Base-by-base conservation (phyloP, 257 asterid species). In the Solanum appendiculatum region DNA sequence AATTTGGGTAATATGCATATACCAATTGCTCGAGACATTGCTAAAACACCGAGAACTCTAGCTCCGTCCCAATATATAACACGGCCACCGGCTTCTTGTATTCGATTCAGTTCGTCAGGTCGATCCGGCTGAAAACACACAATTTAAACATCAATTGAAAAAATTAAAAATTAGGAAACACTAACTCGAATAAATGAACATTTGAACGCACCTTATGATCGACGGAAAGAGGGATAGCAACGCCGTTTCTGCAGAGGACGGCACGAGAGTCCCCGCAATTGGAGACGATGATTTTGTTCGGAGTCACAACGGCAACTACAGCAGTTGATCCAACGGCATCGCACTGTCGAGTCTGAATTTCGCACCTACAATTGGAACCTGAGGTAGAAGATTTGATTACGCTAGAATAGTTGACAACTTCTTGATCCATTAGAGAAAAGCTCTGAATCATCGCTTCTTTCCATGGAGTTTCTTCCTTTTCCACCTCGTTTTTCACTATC, bases 251-350 rank as follows among this genome's bases (percentile, higher is more conserved):
- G 87, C 98, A 93, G 2, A 97, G 97, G 1, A 97, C 98, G 15
- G 99, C 99, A 8, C 99, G 98, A 14, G 99, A 97, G 84, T 97
- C 99, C 5, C 99, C 99, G 69, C 99, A 96, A 64, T 97, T 97
- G 0, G 99, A 93, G 5, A 97, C 95, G 15, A 97, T 60, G 63
- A 97, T 94, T 87, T 95, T 95, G 8, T 93, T 97, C 0, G 97
- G 95, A 5, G 98, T 90, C 39, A 96, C 93, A 0, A 96, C 91
- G 34, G 99, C 91, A 31, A 97, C 99, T 1, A 96, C 98, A 15
- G 99, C 99, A 21, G 99, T 96, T 86, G 99, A 97, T 64, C 99
- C 99, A 29, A 97, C 99, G 9, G 99, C 98, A 54, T 96, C 99
- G 82, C 97, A 93, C 93, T 96, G 99, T 0, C 98, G 99, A 3